Base-by-base conservation (phyloP, 2,329 filamentous ascomycete genomes). In the Thermoascus crustaceus region DNA sequence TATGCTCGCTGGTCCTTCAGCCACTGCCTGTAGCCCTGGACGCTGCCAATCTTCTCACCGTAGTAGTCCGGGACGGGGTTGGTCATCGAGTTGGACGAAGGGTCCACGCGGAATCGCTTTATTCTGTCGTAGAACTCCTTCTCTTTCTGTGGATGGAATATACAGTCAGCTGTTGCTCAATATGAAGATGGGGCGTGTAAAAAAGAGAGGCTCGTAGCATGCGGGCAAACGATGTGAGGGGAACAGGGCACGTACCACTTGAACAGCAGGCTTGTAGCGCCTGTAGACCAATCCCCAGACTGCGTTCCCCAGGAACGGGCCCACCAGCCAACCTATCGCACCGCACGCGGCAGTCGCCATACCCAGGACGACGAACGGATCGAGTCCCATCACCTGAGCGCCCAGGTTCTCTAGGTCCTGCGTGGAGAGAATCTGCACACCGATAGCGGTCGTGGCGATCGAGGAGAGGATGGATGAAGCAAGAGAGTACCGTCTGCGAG, bases 21-120 rank as follows among this genome's bases (percentile, higher is more conserved):
- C 91, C 91, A 98, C 60, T 86, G 81, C 53, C 91, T 73, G 62
- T 96, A 98, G 30, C 85, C 88, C 35, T 80, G 73, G 14, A 96
- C 86, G 52, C 87, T 94, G 34, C 84, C 85, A 52, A 98, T 94
- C 73, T 95, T 96, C 69, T 98, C 91, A 52, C 91, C 91, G 55
- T 98, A 98, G 66, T 94, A 98, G 60, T 98, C 91, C 27, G 89
- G 88, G 1, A 94, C 85, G 11, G 91, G 91, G 67, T 96, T 96
- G 34, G 85, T 77, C 49, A 91, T 80, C 25, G 85, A 94, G 43
- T 87, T 93, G 35, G 82, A 82, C 10, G 80, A 83, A 3, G 91
- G 89, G 59, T 98, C 89, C 42, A 94, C 89, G 17, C 91, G 80
- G 67, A 91, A 82, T 63, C 82, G 85, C 71, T 88, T 91, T 64